Conservation (phyloP, 2,329 filamentous ascomycete genomes). For the Keithomyces neogunnii region DNA sequence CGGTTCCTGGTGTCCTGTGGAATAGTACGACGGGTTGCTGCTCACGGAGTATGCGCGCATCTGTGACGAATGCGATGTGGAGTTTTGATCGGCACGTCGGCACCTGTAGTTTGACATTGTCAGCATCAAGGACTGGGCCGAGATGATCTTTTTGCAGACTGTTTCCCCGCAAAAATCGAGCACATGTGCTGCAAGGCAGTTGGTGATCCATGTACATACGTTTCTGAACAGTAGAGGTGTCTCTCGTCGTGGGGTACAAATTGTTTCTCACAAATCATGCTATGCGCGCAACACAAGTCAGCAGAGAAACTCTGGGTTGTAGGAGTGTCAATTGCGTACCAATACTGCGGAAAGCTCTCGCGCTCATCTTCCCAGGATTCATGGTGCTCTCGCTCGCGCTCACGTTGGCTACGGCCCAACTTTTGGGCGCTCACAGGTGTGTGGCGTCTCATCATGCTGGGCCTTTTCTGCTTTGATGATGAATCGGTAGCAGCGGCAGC, state of each 20-base stretch:
- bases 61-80: constrained; percentile 18
- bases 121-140: neutral
- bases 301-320: neutral
- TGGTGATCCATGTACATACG: constrained; percentile 33
- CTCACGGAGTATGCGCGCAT: neutral
- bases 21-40: constrained; percentile 35
- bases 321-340: constrained; percentile 35
- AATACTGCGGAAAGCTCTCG: constrained; percentile 57
- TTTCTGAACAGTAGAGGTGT: constrained; percentile 54
- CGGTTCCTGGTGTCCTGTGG: constrained; percentile 39
- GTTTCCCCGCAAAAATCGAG: too few relatives aligned
- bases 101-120: constrained; percentile 32
- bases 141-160: neutral
- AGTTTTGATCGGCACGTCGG: constrained; percentile 43
- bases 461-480: constrained; percentile 38
- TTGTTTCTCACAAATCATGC: constrained; percentile 61
- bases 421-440: constrained; percentile 33
- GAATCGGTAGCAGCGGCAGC: constrained; percentile 34
- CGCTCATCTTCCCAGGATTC: constrained; percentile 49
- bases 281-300: constrained; percentile 17
- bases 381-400: constrained; percentile 35
- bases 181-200: neutral
- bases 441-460: constrained; percentile 36
- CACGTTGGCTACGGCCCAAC: constrained; percentile 40
- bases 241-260: constrained; percentile 50